phyloP scores from a whole-genome alignment of 2,329 filamentous ascomycete genomes.

The Chrysoporthe austroafricana region DNA sequence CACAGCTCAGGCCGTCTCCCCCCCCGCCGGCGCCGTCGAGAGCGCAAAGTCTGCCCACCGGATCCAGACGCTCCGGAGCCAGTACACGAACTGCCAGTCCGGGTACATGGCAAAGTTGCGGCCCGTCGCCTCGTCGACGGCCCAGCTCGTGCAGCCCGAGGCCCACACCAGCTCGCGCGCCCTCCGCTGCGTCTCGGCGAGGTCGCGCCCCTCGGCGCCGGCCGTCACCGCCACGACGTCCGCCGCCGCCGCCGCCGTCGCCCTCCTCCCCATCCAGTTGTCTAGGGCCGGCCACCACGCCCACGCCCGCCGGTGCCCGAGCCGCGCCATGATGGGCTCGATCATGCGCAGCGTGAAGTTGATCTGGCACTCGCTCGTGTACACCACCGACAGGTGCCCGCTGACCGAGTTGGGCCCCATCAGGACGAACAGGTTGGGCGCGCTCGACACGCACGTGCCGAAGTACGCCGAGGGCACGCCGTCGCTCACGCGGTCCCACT shows the following conservation, averaged over 20 bases:
- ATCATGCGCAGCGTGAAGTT: slow-evolving; percentile 40
- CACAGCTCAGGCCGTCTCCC: background rate
- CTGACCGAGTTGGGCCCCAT: slow-evolving; percentile 40
- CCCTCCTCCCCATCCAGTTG: too few species aligned
- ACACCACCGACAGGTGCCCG: slow-evolving; percentile 54
- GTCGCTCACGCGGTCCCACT: slow-evolving; percentile 31
- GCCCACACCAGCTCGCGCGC: slow-evolving; percentile 4
- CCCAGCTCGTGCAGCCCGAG: slow-evolving; percentile 6
- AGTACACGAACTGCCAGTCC: slow-evolving; percentile 6
- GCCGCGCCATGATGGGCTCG: background rate
- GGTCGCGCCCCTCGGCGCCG: slow-evolving; percentile 1
- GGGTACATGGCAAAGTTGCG: slow-evolving; percentile 6
- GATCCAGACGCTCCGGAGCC: slow-evolving; percentile 2
- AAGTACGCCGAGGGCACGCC: slow-evolving; percentile 37
- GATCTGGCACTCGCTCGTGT: slow-evolving; percentile 55
- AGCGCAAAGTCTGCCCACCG: background rate
- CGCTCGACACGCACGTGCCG: slow-evolving; percentile 37
- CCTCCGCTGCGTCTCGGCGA: background rate
- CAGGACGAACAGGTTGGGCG: slow-evolving; percentile 38
- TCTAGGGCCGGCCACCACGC: too few species aligned
- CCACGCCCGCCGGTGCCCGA: background rate
- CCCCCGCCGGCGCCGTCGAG: background rate
- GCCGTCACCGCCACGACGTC: background rate
- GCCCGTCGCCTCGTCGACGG: background rate
- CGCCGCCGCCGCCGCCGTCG: background rate